Conservation (phyloP, 2,329 filamentous ascomycete species). For the Raffaelea arxii region DNA sequence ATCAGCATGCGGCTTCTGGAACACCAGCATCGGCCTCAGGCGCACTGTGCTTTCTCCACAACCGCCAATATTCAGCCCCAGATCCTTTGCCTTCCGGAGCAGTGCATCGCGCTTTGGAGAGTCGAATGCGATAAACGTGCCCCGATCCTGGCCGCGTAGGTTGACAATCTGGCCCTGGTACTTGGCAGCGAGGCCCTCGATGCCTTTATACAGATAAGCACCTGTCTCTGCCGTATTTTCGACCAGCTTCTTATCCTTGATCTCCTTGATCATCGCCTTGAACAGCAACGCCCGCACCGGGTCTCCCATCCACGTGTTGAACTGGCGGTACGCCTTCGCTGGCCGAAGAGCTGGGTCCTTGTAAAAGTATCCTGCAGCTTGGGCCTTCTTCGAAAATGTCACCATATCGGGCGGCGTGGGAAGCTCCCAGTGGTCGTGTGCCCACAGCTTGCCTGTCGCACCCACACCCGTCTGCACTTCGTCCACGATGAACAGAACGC, state of each 20-base stretch:
- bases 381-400: conserved; percentile 91
- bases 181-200: conserved; percentile 56
- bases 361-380: conserved; percentile 89
- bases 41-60: conserved; percentile 67
- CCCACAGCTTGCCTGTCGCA: conserved; percentile 92
- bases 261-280: conserved; percentile 75
- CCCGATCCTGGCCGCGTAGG: conserved; percentile 76
- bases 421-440: conserved; percentile 90
- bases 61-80: conserved; percentile 82
- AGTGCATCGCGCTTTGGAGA: conserved; percentile 71
- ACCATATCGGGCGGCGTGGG: conserved; percentile 78
- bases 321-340: conserved; percentile 91
- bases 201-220: conserved; percentile 63
- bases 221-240: conserved; percentile 68
- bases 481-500: conserved; percentile 80
- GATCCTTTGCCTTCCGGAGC: conserved; percentile 64
- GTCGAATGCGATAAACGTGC: conserved; percentile 91
- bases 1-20: conserved; percentile 86
- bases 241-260: conserved; percentile 66
- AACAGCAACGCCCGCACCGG: conserved; percentile 77
- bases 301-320: conserved; percentile 98
- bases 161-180: conserved; percentile 74
- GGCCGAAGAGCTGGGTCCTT: conserved; percentile 69
- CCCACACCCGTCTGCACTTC: conserved; percentile 92
- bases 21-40: conserved; percentile 81